Base-by-base conservation (phyloP, 2,329 filamentous ascomycete genomes). In the Pseudogymnoascus sp. region DNA sequence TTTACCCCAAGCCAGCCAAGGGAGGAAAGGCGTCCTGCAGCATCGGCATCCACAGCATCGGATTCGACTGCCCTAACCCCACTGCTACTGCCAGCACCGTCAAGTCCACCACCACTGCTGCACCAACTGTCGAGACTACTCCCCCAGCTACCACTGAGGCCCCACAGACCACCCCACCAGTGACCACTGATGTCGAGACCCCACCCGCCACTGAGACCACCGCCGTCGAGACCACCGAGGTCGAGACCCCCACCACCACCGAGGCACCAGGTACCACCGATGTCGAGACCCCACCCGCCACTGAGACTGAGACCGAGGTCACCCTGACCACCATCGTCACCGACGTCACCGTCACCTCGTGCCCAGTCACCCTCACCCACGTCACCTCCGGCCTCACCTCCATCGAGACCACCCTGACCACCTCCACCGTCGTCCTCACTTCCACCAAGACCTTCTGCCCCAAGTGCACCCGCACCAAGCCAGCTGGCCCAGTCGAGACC, bases 1-100 rank as follows among this genome's bases (percentile, higher is more conserved):
- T 86, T 74, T 85, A 81, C 76, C 82, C 84, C 59, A 60, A 60
- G 59, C 34, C 59, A 78, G 81, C 67, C 76, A 84, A 64, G 84
- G 88, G 72, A 78, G 84, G 66, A 75, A 81, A 62, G 76, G 74
- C 66, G 80, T 82, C 76, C 70, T 95, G 90, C 80, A 82, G 83
- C 69, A 82, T 96, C 70, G 86, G 87, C 70, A 84, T 95, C 70
- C 88, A 90, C 77, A 82, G 81, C 73, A 85, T 96, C 70, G 82
- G 80, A 69, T 96, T 93, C 77, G 84, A 92, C 78, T 96, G 91
- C 42, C 64, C 68, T 65, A 71, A 68, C 5, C 67, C 62, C 28
- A 67, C 65, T 18, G 43, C 63, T 16, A 40, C 69, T 36, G 64
- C 66, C 14, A 62, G 65, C 23, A 65, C 69, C 31, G 63, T 63